Base-by-base conservation (phyloP, 805 yeast genomes). In the Candida silvatica region DNA sequence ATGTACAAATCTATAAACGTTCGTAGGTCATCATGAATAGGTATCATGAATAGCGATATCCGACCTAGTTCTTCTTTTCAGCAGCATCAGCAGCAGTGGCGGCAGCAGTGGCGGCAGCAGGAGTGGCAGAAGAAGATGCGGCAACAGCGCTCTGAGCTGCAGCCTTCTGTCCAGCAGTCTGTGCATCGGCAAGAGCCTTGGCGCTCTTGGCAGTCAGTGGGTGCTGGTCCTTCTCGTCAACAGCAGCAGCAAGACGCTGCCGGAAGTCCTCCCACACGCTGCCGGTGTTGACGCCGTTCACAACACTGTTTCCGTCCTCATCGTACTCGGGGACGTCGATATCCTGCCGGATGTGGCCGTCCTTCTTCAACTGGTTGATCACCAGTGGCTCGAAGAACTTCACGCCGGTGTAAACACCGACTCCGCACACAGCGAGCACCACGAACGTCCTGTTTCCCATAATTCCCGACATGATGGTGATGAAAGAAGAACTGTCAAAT, bases 331-430 rank as follows among this genome's bases (percentile, higher is more conserved):
- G 80, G 24, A 79, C 61, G 11, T 61, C 60, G 29, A 80, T 67
- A 46, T 79, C 90, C 2, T 57, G 48, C 49, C 88, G 67, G 33
- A 82, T 61, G 38, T 68, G 67, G 2, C 85, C 84, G 41, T 80
- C 86, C 48, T 75, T 71, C 45, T 67, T 64, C 39, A 82, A 62
- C 42, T 70, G 79, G 31, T 78, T 87, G 20, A 81, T 68, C 3
- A 82, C 69, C 14, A 82, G 53, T 2, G 94, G 94, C 45, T 78
- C 78, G 63, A 84, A 82, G 57, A 82, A 82, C 49, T 69, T 73
- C 37, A 74, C 57, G 3, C 83, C 84, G 15, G 69, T 61, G 45
- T 68, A 71, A 3, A 67, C 59, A 3, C 77, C 76, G 5, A 58
- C 36, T 9, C 54, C 56, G 0, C 50, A 46, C 29, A 58, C 47